Evolutionary conservation across 116 monocot genomes (phyloP).

Genomic region (Cymodocea nodosa): DNA sequence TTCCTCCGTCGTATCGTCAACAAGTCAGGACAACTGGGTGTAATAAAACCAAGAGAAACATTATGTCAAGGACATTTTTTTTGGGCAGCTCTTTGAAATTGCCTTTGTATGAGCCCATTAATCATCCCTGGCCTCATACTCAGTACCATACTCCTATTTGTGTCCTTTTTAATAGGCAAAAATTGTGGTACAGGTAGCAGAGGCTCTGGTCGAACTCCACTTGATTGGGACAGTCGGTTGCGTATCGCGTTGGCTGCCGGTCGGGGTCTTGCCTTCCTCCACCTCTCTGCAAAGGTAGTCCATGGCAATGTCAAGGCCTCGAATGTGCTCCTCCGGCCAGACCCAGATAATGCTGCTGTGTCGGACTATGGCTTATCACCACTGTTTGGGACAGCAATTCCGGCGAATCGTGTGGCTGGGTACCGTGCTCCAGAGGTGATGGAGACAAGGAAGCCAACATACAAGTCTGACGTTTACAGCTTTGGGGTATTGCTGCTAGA

Average conservation of each 20-base stretch:
- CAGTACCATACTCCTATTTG: background rate
- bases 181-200: slow-evolving; percentile 38
- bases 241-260: slow-evolving; percentile 27
- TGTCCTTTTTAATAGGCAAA: background rate
- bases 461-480: slow-evolving; percentile 38
- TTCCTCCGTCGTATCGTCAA: background rate
- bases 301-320: slow-evolving; percentile 44
- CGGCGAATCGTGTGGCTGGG: slow-evolving; percentile 8
- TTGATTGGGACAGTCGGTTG: slow-evolving; percentile 69
- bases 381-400: slow-evolving; percentile 9
- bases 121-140: background rate
- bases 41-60: background rate
- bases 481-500: slow-evolving; percentile 38
- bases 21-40: no score
- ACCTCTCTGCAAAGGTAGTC: slow-evolving; percentile 14
- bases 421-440: slow-evolving; percentile 30
- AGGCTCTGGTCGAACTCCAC: slow-evolving; percentile 50
- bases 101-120: no score
- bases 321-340: slow-evolving; percentile 30
- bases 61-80: no score
- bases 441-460: slow-evolving; percentile 17
- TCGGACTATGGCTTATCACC: slow-evolving; percentile 30
- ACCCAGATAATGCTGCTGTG: slow-evolving; percentile 16
- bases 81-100: no score
- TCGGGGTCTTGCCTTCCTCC: slow-evolving; percentile 28